phyloP scores from a whole-genome alignment of 1,284 basidiomycete genomes.

The Pterula multifida region DNA sequence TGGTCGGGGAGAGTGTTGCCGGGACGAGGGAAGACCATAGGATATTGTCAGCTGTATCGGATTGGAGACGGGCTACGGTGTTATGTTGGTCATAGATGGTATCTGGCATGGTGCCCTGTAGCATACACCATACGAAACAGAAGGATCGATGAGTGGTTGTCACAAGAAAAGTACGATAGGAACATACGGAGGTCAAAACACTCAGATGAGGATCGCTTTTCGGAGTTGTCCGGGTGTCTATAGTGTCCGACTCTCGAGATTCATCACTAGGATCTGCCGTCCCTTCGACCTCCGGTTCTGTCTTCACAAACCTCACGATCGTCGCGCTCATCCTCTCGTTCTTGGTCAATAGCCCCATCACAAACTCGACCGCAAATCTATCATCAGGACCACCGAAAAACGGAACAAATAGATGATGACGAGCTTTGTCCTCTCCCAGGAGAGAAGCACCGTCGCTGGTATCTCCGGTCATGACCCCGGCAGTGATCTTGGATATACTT shows the following conservation, averaged over 20 bases:
- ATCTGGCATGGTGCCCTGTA: conserved; percentile 33
- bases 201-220: background rate
- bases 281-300: conserved; percentile 15
- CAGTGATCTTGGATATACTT: conserved; percentile 13
- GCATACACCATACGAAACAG: no score
- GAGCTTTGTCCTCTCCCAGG: background rate
- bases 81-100: conserved; percentile 50
- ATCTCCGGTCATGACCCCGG: conserved; percentile 15
- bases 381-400: conserved; percentile 97
- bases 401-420: conserved; percentile 72
- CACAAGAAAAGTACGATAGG: conserved; percentile 13
- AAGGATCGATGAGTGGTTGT: conserved; percentile 10
- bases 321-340: conserved; percentile 63
- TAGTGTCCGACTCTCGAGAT: background rate
- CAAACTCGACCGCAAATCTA: conserved; percentile 73
- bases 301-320: conserved; percentile 49
- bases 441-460: conserved; percentile 1
- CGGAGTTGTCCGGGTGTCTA: background rate
- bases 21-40: conserved; percentile 40
- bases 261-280: background rate
- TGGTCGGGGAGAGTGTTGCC: conserved; percentile 8
- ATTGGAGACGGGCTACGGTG: conserved; percentile 49
- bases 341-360: conserved; percentile 63
- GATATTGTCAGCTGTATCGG: conserved; percentile 61
- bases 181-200: background rate